Evolutionary conservation across 345 rosid species (phyloP).

Genomic region (Eucalyptus tenuipes): DNA sequence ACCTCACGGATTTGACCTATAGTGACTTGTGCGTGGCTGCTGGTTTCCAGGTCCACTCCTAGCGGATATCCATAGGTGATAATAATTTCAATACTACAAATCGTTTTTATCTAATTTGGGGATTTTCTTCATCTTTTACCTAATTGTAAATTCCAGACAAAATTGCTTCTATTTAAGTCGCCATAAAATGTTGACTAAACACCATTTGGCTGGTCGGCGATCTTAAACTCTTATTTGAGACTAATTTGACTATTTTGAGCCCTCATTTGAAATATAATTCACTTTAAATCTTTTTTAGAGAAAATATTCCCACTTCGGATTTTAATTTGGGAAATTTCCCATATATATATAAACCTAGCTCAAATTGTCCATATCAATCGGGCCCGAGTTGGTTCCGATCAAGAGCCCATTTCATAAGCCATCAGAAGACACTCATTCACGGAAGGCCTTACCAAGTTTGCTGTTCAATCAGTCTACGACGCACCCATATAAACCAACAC

Average conservation of each 20-base stretch:
- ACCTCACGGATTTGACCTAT: slow-evolving; percentile 37
- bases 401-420: neutral
- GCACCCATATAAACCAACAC: too few relatives aligned
- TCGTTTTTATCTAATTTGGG: slow-evolving; percentile 30
- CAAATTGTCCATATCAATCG: neutral
- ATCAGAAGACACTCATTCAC: neutral
- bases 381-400: neutral
- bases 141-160: too few relatives aligned
- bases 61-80: slow-evolving; percentile 27
- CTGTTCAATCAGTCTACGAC: neutral
- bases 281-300: too few relatives aligned
- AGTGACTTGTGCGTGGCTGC: slow-evolving; percentile 60
- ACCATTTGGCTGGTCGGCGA: rapidly evolving
- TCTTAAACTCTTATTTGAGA: neutral
- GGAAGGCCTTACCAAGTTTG: neutral
- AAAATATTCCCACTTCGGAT: neutral
- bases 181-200: neutral
- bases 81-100: slow-evolving; percentile 16
- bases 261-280: too few relatives aligned
- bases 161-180: too few relatives aligned
- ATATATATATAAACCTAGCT: neutral
- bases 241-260: rapidly evolving
- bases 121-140: neutral
- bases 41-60: slow-evolving; percentile 30
- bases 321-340: too few relatives aligned